Base-by-base conservation (phyloP, 2,329 filamentous ascomycete species). In the Penicillium sclerotiorum region DNA sequence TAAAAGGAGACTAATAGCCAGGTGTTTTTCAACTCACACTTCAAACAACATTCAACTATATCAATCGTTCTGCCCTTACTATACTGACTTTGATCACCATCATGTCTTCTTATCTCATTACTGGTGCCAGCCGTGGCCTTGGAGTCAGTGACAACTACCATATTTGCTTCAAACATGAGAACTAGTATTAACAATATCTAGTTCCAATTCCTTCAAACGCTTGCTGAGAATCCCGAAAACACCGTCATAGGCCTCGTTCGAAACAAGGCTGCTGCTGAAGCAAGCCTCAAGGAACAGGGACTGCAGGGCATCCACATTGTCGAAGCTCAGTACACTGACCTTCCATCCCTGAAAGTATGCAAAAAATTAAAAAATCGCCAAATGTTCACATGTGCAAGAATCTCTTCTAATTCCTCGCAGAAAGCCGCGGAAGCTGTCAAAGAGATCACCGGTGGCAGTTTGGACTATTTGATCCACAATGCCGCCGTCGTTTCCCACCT, bases 401-500 rank as follows among this genome's bases (percentile, higher is more conserved):
- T 7, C 18, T 8, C 9, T 41, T 12, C 22, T 28, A 11, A 41
- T 20, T 36, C 3, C 8, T 17, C 13, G 1, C 13, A 50, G 50
- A n/a, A 17, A 11, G 64, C 41, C 53, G 55, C 47, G 21, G 52
- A 49, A 3, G 53, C 63, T 17, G 62, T 57, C 8, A 30, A 45
- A 6, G 39, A 53, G 8, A 60, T 62, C 15, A 56, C 58, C 18
- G 60, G 56, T 18, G 58, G 67, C 11, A 49, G 59, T 2, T 46
- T 83, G 5, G 80, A 83, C 61, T 78, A 78, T 51, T 60, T 84
- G 5, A 77, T 83, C 22, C 75, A 73, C 44, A 84, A 83, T 44
- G 80, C 70, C 1, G 80, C 61, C 2, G 57, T 66, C 4, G 51
- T 75, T 11, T 55, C 68, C 1, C 13, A 56, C 18, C 13, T 49